A percentile compares a stretch with the other conserved stretches of the same genome.
phyloP scores from a whole-genome alignment of 352 stramenopile species.

The Blastocystis sp. region DNA sequence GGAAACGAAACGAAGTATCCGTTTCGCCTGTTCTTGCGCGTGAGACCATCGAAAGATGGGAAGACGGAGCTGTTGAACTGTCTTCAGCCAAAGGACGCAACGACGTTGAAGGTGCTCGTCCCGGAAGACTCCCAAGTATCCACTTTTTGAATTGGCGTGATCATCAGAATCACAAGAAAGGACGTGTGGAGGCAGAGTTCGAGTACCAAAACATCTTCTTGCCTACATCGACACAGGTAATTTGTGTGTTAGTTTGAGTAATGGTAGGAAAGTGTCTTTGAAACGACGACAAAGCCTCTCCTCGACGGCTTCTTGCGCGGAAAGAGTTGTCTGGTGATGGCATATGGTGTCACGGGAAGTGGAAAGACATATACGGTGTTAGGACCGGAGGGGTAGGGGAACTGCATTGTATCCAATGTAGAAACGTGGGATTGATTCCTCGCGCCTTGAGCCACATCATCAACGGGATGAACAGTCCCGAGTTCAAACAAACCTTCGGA shows the following conservation, averaged over 20 bases:
- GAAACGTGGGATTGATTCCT: constrained; percentile 4
- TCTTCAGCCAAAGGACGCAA: not conserved
- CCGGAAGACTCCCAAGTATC: constrained; percentile 22
- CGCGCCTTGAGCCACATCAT: constrained; percentile 33
- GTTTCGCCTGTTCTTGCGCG: constrained; percentile 6
- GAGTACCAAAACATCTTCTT: constrained; percentile 34
- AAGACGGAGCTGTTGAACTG: not conserved
- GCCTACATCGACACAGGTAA: not conserved
- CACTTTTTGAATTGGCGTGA: not conserved
- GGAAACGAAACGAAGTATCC: not conserved
- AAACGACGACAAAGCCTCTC: constrained; percentile 10
- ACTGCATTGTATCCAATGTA: not conserved
- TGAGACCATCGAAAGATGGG: constrained; percentile 31
- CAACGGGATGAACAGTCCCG: not conserved
- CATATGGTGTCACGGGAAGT: constrained; percentile 35
- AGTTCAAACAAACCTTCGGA: constrained; percentile 5
- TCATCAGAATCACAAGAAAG: constrained; percentile 31
- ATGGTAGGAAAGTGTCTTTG: constrained; percentile 36
- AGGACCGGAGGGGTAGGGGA: not conserved
- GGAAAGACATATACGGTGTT: constrained; percentile 35
- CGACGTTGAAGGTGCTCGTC: not conserved
- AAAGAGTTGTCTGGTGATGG: constrained; percentile 17
- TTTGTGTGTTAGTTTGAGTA: not conserved
- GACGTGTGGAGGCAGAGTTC: constrained; percentile 39
- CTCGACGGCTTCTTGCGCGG: constrained; percentile 25